These are phyloP conservation scores for Candida boleticola DNA, from an alignment of 805 yeast genomes.

Conservation along the genomic window DNA sequence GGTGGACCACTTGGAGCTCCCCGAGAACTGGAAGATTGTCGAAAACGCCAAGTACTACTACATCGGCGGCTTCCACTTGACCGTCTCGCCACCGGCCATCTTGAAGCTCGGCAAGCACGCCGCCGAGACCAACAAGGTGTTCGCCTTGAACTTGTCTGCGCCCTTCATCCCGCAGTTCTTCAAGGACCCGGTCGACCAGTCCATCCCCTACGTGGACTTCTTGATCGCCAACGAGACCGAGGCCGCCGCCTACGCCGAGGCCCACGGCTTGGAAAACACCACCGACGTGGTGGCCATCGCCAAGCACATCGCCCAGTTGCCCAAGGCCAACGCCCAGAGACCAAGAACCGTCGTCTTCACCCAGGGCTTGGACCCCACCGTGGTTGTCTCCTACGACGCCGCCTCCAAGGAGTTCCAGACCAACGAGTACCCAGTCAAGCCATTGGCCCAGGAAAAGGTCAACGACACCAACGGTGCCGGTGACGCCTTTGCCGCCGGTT, in stretches of 20 bases:
- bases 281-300: slow-evolving; percentile 76
- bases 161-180: slow-evolving; percentile 96
- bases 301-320: slow-evolving; percentile 71
- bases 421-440: slow-evolving; percentile 64
- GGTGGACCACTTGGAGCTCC: slow-evolving; percentile 78
- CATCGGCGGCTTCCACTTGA: slow-evolving; percentile 99
- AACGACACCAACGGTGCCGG: slow-evolving; percentile 99
- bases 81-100: slow-evolving; percentile 96
- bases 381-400: slow-evolving; percentile 62
- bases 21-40: slow-evolving; percentile 86
- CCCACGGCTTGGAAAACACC: slow-evolving; percentile 61
- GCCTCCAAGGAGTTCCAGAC: slow-evolving; percentile 45
- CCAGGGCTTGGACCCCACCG: slow-evolving; percentile 91
- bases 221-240: slow-evolving; percentile 96
- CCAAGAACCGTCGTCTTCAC: slow-evolving; percentile 91
- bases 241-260: slow-evolving; percentile 89
- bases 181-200: slow-evolving; percentile 81
- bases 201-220: slow-evolving; percentile 84
- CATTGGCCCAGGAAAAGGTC: slow-evolving; percentile 63
- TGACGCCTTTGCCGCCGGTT: slow-evolving; percentile 97
- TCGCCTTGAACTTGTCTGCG: slow-evolving; percentile 86
- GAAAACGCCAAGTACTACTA: slow-evolving; percentile 80
- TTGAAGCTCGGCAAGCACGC: slow-evolving; percentile 89
- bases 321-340: slow-evolving; percentile 65
- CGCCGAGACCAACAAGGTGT: slow-evolving; percentile 72